Conservation (phyloP, 257 asterid genomes). For the Rehmannia glutinosa region DNA sequence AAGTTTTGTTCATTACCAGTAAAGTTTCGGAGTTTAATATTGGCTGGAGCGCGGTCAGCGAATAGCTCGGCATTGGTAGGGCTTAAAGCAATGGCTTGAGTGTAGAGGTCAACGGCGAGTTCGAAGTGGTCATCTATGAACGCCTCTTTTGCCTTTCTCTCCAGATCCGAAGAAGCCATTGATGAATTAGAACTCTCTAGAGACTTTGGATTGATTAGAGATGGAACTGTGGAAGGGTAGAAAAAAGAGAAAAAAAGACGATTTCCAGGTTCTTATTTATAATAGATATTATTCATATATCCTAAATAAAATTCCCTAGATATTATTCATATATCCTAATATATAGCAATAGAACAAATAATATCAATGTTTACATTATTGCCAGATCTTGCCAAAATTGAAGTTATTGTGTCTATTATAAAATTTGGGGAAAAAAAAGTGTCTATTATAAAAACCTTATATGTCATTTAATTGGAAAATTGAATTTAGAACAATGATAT, state of each 20-base stretch:
- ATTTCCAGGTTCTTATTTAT: conserved; percentile 13
- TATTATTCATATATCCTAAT: too few relatives aligned
- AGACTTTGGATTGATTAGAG: conserved; percentile 11
- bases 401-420: too few relatives aligned
- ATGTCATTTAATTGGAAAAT: too few relatives aligned
- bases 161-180: conserved; percentile 88
- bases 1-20: conserved; percentile 52
- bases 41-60: conserved; percentile 93
- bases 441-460: too few relatives aligned
- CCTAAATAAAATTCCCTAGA: too few relatives aligned
- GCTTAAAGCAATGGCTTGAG: conserved; percentile 65
- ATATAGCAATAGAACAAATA: too few relatives aligned
- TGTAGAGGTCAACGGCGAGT: conserved; percentile 87
- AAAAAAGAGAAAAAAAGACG: neutral
- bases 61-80: conserved; percentile 71
- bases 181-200: conserved; percentile 19
- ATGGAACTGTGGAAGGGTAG: neutral
- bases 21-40: conserved; percentile 64
- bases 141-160: conserved; percentile 76
- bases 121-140: conserved; percentile 96
- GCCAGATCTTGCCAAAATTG: too few relatives aligned
- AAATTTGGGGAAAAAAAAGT: too few relatives aligned
- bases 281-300: too few relatives aligned
- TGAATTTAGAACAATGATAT: too few relatives aligned
- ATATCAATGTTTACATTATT: too few relatives aligned